Evolutionary conservation across 2,329 filamentous ascomycete genomes (phyloP), one percentile per base, ranked within the genome.

Genomic region (Chrysoporthe cubensis): DNA sequence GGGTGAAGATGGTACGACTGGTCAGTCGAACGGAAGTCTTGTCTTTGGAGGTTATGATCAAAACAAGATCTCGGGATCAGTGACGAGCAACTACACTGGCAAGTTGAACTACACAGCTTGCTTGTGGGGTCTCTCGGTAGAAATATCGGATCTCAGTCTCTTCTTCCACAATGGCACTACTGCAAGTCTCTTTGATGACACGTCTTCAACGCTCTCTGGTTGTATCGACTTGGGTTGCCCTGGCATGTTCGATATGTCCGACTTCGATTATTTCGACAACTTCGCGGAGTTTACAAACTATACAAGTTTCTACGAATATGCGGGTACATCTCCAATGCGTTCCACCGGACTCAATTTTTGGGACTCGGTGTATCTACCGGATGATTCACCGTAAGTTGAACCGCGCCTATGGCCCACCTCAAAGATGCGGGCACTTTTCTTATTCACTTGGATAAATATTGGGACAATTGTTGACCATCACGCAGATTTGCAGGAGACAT

Each of bases 1-100:
- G 73, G 77, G 76, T 18, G 67, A 72, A 14, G 71, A 71, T 32
- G 73, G 73, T 46, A 68, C 62, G 8, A 7, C 6, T 16, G 32
- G 37, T 32, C n/a, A 43, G 34, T 44, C 50, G 16, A 64, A 64
- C 18, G 66, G 66, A 43, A 66, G 54, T 64, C 59, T 48, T 37
- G 65, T 67, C 26, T 59, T 67, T 40, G 66, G 66, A 13, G 66
- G 66, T 2, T 67, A 67, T 40, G 66, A 67, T n/a, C 40, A 64
- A 34, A 21, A 52, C 46, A 67, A 67, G 42, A 56, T 67, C 21
- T 34, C 26, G 13, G 66, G 66, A 18, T 9, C 48, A 11, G 26
- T 21, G 5, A 62, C 59, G 42, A 50, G 43, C 59, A 62, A 56
- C 37, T 64, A 62, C 32, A 62, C 61, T 9, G 61, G 26, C 43